phyloP scores from a whole-genome alignment of 1,284 basidiomycete genomes.

The Ceratobasidium sp. region DNA sequence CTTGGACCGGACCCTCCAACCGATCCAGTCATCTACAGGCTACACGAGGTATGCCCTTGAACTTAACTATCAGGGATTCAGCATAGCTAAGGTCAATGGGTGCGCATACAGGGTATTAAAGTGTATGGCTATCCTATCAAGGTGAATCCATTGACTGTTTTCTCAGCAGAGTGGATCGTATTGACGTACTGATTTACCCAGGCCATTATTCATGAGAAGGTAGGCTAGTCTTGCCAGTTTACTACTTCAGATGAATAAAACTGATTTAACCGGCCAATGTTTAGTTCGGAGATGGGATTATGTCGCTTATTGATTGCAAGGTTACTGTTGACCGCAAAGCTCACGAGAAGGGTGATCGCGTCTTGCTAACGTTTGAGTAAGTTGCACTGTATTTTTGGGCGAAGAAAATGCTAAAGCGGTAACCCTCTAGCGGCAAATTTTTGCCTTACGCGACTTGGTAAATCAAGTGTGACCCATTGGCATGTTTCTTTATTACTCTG shows the following conservation, averaged over 20 bases:
- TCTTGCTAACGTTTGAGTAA: slow-evolving; percentile 84
- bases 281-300: slow-evolving; percentile 90
- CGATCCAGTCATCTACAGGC: slow-evolving; percentile 85
- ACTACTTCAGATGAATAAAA: too few species aligned
- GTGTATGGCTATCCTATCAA: slow-evolving; percentile 87
- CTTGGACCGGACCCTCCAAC: slow-evolving; percentile 73
- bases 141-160: slow-evolving; percentile 53
- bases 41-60: slow-evolving; percentile 74
- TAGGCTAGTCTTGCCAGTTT: slow-evolving; percentile 48
- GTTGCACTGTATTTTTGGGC: slow-evolving; percentile 53
- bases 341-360: slow-evolving; percentile 85
- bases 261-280: not conserved
- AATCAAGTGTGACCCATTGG: not conserved
- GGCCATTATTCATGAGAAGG: slow-evolving; percentile 88
- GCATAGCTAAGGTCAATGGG: not conserved
- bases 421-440: slow-evolving; percentile 69
- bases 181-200: slow-evolving; percentile 49
- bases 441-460: slow-evolving; percentile 75
- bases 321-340: slow-evolving; percentile 76
- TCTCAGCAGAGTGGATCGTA: not conserved
- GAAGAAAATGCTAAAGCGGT: not conserved
- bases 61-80: too few species aligned
- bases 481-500: not conserved
- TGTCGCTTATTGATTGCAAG: slow-evolving; percentile 90
- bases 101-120: slow-evolving; percentile 67